A percentile compares a stretch with the other conserved stretches of the same genome.
Evolutionary conservation across 2,329 filamentous ascomycete genomes (phyloP).

Genomic region (Aspergillus tanneri): DNA sequence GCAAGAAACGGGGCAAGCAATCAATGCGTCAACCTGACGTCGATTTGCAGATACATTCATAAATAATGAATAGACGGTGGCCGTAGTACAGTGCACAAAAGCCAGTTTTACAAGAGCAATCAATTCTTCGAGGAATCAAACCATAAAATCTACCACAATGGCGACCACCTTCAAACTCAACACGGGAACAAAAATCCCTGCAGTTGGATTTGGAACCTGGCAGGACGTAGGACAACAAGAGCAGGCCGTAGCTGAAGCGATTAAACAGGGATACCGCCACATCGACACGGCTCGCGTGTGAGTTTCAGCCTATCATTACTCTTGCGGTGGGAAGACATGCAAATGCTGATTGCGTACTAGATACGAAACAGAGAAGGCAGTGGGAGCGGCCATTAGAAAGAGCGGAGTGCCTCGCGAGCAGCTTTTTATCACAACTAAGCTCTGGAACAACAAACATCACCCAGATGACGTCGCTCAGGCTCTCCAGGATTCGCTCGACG

Average conservation of each 20-base stretch:
- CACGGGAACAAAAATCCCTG: constrained; percentile 49
- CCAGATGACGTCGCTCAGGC: constrained; percentile 62
- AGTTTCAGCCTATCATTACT: constrained; percentile 10
- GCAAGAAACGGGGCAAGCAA: neutral
- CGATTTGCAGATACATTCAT: constrained; percentile 3
- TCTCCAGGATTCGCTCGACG: constrained; percentile 60
- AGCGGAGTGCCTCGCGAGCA: constrained; percentile 63
- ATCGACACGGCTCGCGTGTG: constrained; percentile 54
- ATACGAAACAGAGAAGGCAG: constrained; percentile 66
- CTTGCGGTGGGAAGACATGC: neutral
- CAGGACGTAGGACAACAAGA: constrained; percentile 54
- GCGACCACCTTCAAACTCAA: constrained; percentile 47
- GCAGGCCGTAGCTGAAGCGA: constrained; percentile 47
- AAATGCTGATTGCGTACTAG: constrained; percentile 24
- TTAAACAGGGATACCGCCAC: constrained; percentile 55
- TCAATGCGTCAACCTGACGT: constrained; percentile 23
- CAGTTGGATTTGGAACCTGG: constrained; percentile 56
- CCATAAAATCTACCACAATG: constrained; percentile 16
- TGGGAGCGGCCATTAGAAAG: constrained; percentile 63
- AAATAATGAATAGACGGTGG: no score
- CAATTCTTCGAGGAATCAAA: neutral
- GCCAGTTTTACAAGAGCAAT: no score
- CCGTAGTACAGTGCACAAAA: neutral
- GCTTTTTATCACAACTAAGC: constrained; percentile 66
- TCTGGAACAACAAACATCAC: constrained; percentile 65